A percentile compares a stretch with the other conserved stretches of the same genome.
These are phyloP conservation scores for Trichoderma atroviride DNA, from an alignment of 2,329 filamentous ascomycete species.

Conservation along the genomic window DNA sequence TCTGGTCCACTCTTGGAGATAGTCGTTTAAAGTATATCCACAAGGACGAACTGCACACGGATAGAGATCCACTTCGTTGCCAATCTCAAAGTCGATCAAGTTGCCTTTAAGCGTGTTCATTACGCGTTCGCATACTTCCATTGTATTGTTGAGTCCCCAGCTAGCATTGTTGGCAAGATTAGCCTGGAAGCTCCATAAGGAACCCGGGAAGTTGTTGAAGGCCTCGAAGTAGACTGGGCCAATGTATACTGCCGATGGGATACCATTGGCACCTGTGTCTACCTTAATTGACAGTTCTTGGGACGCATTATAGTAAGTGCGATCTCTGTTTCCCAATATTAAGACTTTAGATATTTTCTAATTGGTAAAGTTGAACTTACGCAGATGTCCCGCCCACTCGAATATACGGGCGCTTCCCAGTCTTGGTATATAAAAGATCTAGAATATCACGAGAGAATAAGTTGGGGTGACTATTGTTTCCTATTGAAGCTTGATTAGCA, in stretches of 20 bases:
- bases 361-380: neutral
- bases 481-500: neutral
- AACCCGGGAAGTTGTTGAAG: constrained; percentile 3
- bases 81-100: constrained; percentile 10
- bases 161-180: constrained; percentile 15
- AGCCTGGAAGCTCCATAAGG: constrained; percentile 9
- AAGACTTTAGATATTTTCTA: neutral
- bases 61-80: constrained; percentile 16
- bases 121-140: constrained; percentile 5
- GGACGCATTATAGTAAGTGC: constrained; percentile 8
- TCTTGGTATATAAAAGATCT: constrained; percentile 6
- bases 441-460: constrained; percentile 13
- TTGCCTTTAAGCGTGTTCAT: neutral
- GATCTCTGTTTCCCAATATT: neutral
- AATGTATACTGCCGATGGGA: constrained; percentile 3
- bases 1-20: neutral
- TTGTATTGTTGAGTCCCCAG: constrained; percentile 14
- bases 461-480: constrained; percentile 11
- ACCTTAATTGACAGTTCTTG: constrained; percentile 1
- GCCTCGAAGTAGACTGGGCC: constrained; percentile 14
- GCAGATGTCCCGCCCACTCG: constrained; percentile 11
- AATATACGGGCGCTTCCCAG: constrained; percentile 10
- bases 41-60: constrained; percentile 4
- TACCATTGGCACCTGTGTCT: constrained; percentile 5
- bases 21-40: constrained; percentile 2